These are phyloP conservation scores for Candida sp. DNA, from an alignment of 1,139 yeast species.

Conservation along the genomic window DNA sequence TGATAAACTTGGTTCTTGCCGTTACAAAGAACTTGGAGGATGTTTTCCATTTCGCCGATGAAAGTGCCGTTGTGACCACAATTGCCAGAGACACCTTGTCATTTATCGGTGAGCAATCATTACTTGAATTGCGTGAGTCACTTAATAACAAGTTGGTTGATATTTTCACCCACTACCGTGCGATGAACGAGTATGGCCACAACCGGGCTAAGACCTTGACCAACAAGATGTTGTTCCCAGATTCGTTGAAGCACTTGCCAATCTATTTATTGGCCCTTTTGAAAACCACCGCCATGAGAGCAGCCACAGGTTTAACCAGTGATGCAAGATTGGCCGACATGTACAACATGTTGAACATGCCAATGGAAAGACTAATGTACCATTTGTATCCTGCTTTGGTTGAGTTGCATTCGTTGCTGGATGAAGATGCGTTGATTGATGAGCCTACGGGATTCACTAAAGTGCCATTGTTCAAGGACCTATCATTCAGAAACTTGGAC, in stretches of 20 bases:
- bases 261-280: conserved; percentile 70
- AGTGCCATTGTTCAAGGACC: conserved; percentile 54
- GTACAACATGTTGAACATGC: conserved; percentile 56
- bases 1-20: conserved; percentile 80
- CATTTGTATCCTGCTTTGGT: conserved; percentile 83
- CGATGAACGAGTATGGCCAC: conserved; percentile 53
- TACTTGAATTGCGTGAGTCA: conserved; percentile 65
- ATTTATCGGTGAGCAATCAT: conserved; percentile 62
- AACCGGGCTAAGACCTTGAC: conserved; percentile 52
- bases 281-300: conserved; percentile 68
- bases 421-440: conserved; percentile 52
- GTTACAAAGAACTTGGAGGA: conserved; percentile 77
- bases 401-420: conserved; percentile 70
- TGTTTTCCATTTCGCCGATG: conserved; percentile 83
- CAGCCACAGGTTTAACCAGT: conserved; percentile 44
- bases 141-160: conserved; percentile 70
- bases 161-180: conserved; percentile 78
- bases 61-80: conserved; percentile 77
- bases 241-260: conserved; percentile 75
- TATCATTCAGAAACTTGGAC: conserved; percentile 49
- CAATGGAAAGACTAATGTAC: conserved; percentile 62
- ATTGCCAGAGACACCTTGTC: conserved; percentile 72
- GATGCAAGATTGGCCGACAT: conserved; percentile 67
- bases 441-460: conserved; percentile 47
- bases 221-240: conserved; percentile 81